phyloP scores from a whole-genome alignment of 345 rosid genomes.

The Crucihimalaya himalaica region DNA sequence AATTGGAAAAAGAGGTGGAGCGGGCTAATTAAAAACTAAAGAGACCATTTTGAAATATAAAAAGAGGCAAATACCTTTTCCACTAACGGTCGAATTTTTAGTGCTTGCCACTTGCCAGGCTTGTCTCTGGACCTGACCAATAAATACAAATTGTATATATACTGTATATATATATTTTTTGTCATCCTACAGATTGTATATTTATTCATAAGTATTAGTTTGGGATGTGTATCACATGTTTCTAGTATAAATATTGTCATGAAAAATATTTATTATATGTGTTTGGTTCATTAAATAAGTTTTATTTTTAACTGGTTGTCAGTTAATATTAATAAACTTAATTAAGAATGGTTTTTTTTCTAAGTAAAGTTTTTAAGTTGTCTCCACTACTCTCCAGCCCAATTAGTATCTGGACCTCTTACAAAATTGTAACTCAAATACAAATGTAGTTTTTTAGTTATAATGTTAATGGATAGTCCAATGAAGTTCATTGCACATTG shows the following conservation, averaged over 20 bases:
- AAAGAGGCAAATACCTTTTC: neutral
- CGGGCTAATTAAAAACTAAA: neutral
- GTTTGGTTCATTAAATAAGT: no score
- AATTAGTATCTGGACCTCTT: neutral
- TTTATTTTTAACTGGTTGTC: no score
- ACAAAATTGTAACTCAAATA: neutral
- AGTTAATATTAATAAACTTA: neutral
- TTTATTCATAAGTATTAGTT: no score
- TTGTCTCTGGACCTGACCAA: conserved; percentile 6
- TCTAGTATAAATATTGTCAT: no score
- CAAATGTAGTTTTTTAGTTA: neutral
- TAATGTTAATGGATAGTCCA: neutral
- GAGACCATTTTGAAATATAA: neutral
- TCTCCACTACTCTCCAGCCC: neutral
- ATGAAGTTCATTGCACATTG: neutral
- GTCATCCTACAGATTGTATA: no score
- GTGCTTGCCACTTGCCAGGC: conserved; percentile 51
- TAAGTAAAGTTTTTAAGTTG: neutral
- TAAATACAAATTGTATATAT: neutral
- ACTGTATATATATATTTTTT: no score
- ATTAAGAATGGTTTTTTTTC: no score
- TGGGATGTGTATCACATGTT: no score
- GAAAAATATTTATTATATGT: no score
- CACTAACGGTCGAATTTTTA: conserved; percentile 69
- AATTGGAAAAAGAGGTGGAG: conserved; percentile 26